phyloP scores from a whole-genome alignment of 163 green algal species.

The Chloroidium sp. region DNA sequence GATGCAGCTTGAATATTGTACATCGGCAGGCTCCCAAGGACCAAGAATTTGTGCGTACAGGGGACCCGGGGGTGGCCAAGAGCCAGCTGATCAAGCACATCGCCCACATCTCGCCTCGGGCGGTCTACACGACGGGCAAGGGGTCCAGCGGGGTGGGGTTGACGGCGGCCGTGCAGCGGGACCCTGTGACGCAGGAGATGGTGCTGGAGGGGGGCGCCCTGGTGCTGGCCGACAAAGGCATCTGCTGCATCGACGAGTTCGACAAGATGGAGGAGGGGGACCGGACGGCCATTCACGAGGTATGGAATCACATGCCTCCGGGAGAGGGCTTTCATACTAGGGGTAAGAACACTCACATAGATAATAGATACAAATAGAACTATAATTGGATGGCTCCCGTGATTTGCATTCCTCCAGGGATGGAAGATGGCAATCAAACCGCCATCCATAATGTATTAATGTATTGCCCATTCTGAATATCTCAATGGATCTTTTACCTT shows the following conservation, averaged over 20 bases:
- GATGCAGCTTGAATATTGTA: too few relatives aligned
- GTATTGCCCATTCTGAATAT: too few relatives aligned
- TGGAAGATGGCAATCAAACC: too few relatives aligned
- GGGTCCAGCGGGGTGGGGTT: conserved; percentile 90
- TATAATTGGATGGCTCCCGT: too few relatives aligned
- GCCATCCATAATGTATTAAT: too few relatives aligned
- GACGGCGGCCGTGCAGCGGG: conserved; percentile 83
- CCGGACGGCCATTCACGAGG: conserved; percentile 96
- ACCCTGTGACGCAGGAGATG: conserved; percentile 57
- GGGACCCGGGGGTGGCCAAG: conserved; percentile 97
- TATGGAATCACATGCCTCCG: conserved; percentile 10
- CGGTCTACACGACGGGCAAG: conserved; percentile 95
- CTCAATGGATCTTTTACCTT: too few relatives aligned
- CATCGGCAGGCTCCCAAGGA: too few relatives aligned
- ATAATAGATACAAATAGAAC: too few relatives aligned
- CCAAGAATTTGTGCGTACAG: conserved; percentile 7
- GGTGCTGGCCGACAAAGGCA: conserved; percentile 84
- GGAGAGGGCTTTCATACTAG: too few relatives aligned
- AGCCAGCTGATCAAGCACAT: conserved; percentile 95
- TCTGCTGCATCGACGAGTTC: conserved; percentile 99
- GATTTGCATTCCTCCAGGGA: too few relatives aligned
- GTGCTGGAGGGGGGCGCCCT: conserved; percentile 89
- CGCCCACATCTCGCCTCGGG: conserved; percentile 74
- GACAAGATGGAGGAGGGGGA: conserved; percentile 99
- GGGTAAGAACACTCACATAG: too few relatives aligned